phyloP scores from a whole-genome alignment of 768 basidiomycete genomes.

The Russula sp. region DNA sequence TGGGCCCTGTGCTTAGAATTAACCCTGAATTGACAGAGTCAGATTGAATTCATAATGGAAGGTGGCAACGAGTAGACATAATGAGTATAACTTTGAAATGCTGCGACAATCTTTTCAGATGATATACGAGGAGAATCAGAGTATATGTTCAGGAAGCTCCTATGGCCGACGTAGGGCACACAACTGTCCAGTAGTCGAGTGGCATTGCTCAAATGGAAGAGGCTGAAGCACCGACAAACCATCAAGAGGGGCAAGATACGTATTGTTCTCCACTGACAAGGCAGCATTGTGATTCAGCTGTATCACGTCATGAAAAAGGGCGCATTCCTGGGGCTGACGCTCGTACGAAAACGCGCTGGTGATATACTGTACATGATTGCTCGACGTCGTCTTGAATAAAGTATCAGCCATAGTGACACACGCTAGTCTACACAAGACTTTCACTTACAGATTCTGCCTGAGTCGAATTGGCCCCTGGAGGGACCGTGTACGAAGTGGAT shows the following conservation, averaged over 20 bases:
- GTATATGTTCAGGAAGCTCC: slow-evolving; percentile 5
- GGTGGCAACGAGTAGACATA: neutral
- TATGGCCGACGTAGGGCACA: neutral
- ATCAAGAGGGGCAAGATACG: slow-evolving; percentile 17
- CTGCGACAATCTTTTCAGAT: neutral
- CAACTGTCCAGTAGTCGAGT: neutral
- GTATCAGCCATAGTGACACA: neutral
- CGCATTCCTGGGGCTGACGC: slow-evolving; percentile 11
- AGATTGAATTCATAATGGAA: neutral
- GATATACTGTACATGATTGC: neutral
- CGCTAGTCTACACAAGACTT: neutral
- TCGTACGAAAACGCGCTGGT: neutral
- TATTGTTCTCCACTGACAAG: neutral
- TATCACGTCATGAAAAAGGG: slow-evolving; percentile 10
- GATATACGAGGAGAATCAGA: neutral
- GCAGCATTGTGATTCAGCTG: neutral
- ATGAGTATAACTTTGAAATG: neutral
- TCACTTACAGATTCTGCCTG: slow-evolving; percentile 5
- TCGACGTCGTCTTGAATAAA: neutral
- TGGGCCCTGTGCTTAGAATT: neutral
- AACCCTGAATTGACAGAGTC: neutral
- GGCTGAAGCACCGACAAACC: slow-evolving; percentile 15
- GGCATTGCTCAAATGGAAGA: slow-evolving; percentile 16
- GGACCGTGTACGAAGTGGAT: neutral
- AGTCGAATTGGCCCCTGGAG: neutral